phyloP scores from a whole-genome alignment of 2,329 filamentous ascomycete genomes.

The Plectosphaerella plurivora region DNA sequence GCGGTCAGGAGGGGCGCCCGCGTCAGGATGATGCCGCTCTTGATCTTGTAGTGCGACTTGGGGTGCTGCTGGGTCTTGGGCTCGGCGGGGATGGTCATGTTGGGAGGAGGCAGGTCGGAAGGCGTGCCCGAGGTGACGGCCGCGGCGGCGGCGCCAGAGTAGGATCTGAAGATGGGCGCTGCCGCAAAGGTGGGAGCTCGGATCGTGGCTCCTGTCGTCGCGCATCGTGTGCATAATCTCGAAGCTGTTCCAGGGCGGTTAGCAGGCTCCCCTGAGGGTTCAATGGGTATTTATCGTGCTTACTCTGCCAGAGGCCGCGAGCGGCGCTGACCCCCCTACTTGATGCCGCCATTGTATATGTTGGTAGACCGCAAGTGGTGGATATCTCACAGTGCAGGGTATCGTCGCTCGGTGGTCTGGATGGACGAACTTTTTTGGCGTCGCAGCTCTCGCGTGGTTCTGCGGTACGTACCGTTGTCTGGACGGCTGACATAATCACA shows the following conservation, averaged over 20 bases:
- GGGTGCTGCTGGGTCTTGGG: conserved; percentile 12
- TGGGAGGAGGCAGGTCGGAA: conserved; percentile 17
- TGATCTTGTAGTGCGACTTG: conserved; percentile 39
- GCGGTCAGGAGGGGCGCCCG: conserved; percentile 85
- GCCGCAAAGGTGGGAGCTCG: conserved; percentile 13
- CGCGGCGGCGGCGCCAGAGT: conserved; percentile 19
- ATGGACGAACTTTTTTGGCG: conserved; percentile 22
- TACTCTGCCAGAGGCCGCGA: conserved; percentile 46
- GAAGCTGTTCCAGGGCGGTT: conserved; percentile 17
- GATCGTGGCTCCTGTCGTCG: conserved; percentile 18
- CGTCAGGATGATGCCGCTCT: conserved; percentile 74
- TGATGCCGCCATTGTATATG: conserved; percentile 45
- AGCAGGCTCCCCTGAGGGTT: not conserved
- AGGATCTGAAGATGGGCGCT: conserved; percentile 20
- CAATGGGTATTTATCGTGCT: conserved; percentile 18
- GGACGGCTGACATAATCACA: conserved; percentile 11
- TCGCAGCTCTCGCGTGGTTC: conserved; percentile 4
- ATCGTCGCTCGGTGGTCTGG: conserved; percentile 1
- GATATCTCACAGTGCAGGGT: conserved; percentile 1
- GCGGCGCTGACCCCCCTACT: conserved; percentile 51
- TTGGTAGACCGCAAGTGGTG: not conserved
- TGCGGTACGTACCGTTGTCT: conserved; percentile 17
- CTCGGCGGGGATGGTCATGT: conserved; percentile 17
- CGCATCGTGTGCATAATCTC: conserved; percentile 33
- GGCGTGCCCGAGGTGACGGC: conserved; percentile 10